phyloP scores from a whole-genome alignment of 2,329 filamentous ascomycete species.

The Alternaria ventricosa region DNA sequence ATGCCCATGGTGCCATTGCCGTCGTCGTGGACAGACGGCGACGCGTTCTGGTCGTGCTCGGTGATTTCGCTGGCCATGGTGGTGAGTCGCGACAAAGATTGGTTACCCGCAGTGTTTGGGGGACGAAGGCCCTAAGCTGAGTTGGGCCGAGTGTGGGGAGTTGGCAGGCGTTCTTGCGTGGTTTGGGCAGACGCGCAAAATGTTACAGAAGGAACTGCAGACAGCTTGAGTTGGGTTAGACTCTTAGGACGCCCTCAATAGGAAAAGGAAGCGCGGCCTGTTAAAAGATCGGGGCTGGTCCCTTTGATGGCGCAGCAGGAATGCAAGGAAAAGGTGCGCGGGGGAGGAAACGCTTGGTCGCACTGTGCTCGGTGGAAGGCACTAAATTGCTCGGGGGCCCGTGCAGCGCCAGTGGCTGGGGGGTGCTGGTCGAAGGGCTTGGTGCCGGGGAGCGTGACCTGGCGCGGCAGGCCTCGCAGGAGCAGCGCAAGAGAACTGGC shows the following conservation, averaged over 20 bases:
- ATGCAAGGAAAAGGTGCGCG: slow-evolving; percentile 34
- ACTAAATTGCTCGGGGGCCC: slow-evolving; percentile 19
- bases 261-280: slow-evolving; percentile 39
- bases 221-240: slow-evolving; percentile 38
- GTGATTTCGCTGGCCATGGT: slow-evolving; percentile 57
- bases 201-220: slow-evolving; percentile 37
- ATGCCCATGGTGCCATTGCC: slow-evolving; percentile 59
- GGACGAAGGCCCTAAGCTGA: slow-evolving; percentile 48
- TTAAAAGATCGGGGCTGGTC: slow-evolving; percentile 44
- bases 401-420: slow-evolving; percentile 26
- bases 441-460: slow-evolving; percentile 10
- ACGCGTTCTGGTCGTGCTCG: slow-evolving; percentile 59
- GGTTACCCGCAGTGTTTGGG: slow-evolving; percentile 44
- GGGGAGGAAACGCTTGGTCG: slow-evolving; percentile 31
- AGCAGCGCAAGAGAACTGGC: background rate
- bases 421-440: background rate
- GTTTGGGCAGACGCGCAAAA: slow-evolving; percentile 35
- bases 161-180: slow-evolving; percentile 18
- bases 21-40: slow-evolving; percentile 59
- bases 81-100: slow-evolving; percentile 29
- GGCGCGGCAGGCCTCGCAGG: background rate
- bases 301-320: slow-evolving; percentile 45
- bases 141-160: slow-evolving; percentile 47
- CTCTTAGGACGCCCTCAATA: slow-evolving; percentile 43
- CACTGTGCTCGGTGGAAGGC: slow-evolving; percentile 35